Base-by-base conservation (phyloP, 2,329 filamentous ascomycete genomes). In the Eutypella sp. region DNA sequence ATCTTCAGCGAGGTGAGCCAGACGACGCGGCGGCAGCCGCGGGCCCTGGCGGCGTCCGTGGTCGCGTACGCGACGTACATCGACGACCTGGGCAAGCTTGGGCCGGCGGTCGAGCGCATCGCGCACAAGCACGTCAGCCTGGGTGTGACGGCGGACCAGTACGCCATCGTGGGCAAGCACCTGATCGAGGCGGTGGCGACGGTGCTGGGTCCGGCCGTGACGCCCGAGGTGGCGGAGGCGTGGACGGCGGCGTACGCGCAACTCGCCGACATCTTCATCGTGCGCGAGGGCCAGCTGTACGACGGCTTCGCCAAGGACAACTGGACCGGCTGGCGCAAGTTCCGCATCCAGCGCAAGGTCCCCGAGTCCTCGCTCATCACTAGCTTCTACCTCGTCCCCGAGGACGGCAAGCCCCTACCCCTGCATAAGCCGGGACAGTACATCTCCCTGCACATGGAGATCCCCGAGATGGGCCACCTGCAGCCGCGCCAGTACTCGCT, bases 401-500 rank as follows among this genome's bases (percentile, higher is more conserved):
- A 76, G 19, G 84, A 89, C 51, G 74, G 71, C 39, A 56, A 53
- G 38, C 56, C 64, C 2, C 69, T 91, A 11, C 84, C 85, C 0
- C 40, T 53, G 0, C 91, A 79, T 68, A 70, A 75, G 36, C 84
- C 87, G 0, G 87, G 87, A 29, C 85, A 90, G 65, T 91, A 89
- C 59, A 75, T 89, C 58, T 84, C 80, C 36, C 64, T 90, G 43
- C 78, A 78, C 53, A 63, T 85, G 1, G 69, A 75, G 39, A 74
- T 89, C 1, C 79, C 82, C 1, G 70, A 74, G 40, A 72, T 85
- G 19, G 76, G 78, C n/a, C 73, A 84, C 54, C 67, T 74, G 47
- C 88, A 92, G 65, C 80, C 81, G 47, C 71, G 87, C 45, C 87
- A 92, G 69, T 92, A 89, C 70, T 87, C 82, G 40, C 71, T 92